These are phyloP conservation scores for Lentinula guzmanii DNA, from an alignment of 768 basidiomycete species.

Conservation along the genomic window DNA sequence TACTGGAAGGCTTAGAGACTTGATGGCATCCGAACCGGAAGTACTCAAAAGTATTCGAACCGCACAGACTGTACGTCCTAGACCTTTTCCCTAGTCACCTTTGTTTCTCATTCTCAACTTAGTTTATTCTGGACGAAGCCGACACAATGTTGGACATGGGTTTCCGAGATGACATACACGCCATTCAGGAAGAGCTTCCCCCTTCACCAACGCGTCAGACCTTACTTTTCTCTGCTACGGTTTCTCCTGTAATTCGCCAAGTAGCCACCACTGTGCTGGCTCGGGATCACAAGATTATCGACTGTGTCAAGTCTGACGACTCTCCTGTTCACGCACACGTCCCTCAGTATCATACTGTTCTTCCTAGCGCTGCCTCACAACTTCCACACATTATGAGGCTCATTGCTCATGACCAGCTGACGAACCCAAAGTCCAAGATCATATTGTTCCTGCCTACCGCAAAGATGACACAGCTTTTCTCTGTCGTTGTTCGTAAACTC, in stretches of 20 bases:
- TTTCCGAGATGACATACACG: conserved; percentile 81
- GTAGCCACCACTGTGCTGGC: conserved; percentile 59
- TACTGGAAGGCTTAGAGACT: conserved; percentile 80
- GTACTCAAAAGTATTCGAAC: conserved; percentile 47
- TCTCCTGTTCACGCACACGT: conserved; percentile 70
- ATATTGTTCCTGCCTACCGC: conserved; percentile 85
- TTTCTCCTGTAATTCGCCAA: conserved; percentile 65
- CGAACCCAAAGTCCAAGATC: conserved; percentile 59
- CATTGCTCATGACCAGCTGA: conserved; percentile 83
- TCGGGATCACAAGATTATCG: conserved; percentile 61
- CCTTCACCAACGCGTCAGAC: conserved; percentile 70
- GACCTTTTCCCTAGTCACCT: neutral
- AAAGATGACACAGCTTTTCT: conserved; percentile 75
- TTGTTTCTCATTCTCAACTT: conserved; percentile 5
- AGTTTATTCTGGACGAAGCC: conserved; percentile 91
- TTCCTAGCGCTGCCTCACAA: conserved; percentile 60
- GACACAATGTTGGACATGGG: conserved; percentile 91
- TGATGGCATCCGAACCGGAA: conserved; percentile 53
- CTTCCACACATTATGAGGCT: conserved; percentile 75
- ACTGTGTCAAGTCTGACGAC: conserved; percentile 58
- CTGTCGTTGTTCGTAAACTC: conserved; percentile 53
- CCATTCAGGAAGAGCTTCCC: conserved; percentile 61
- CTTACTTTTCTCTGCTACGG: conserved; percentile 87
- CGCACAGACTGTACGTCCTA: conserved; percentile 50
- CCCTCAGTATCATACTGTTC: conserved; percentile 75